Conservation (phyloP, 176 grass and related monocot genomes). For the Oryza australiensis region DNA sequence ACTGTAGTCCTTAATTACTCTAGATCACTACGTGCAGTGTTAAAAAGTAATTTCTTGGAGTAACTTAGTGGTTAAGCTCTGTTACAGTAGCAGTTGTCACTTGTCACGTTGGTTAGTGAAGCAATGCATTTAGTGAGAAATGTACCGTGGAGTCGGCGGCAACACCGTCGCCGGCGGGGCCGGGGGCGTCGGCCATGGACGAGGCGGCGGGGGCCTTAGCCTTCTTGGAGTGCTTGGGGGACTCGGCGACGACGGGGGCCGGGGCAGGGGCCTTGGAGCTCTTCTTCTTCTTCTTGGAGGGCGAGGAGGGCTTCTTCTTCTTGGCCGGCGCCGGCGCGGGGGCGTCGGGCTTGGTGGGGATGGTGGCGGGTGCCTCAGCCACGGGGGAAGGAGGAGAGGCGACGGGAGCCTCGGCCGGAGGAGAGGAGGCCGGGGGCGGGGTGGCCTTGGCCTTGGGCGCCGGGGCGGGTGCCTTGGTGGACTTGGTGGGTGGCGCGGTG, state of each 20-base stretch:
- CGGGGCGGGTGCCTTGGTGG: conserved; percentile 42
- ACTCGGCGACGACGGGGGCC: conserved; percentile 41
- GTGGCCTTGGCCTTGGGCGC: conserved; percentile 37
- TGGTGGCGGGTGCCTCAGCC: conserved; percentile 3
- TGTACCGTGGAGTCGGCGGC: conserved; percentile 48
- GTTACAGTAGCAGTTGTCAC: background rate
- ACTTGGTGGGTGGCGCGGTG: conserved; percentile 17
- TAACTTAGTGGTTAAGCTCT: background rate
- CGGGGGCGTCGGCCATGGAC: conserved; percentile 30
- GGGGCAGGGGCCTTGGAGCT: conserved; percentile 45
- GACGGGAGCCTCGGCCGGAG: background rate
- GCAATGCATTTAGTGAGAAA: background rate
- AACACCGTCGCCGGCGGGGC: conserved; percentile 20
- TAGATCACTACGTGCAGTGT: background rate
- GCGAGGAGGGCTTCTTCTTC: conserved; percentile 41
- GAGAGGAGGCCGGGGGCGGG: conserved; percentile 19
- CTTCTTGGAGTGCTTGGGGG: conserved; percentile 32
- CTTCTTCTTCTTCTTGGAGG: conserved; percentile 57
- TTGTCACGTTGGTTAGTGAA: background rate
- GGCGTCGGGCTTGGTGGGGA: conserved; percentile 47
- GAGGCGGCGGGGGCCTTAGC: conserved; percentile 32
- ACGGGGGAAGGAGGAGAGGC: conserved; percentile 32
- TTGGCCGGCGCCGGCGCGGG: conserved; percentile 61
- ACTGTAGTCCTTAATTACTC: background rate
- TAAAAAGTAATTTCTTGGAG: background rate